A percentile compares a stretch with the other conserved stretches of the same genome.
Evolutionary conservation across 1,284 basidiomycete species (phyloP).

Genomic region (Sparassis latifolia): DNA sequence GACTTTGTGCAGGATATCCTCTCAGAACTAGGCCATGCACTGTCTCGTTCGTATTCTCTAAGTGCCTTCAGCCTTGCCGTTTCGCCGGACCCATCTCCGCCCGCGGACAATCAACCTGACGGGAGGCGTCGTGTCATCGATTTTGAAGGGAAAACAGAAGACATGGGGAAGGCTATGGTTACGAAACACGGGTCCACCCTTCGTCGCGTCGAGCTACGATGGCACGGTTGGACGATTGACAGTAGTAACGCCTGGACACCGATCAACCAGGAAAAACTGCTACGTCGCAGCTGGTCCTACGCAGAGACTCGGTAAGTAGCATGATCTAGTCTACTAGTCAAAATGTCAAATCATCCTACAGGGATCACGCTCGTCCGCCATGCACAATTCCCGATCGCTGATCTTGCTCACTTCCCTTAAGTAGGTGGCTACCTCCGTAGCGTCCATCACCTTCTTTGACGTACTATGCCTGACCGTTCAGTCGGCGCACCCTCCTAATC

Average conservation of each 20-base stretch:
- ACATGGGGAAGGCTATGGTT: constrained; percentile 10
- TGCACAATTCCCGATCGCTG: neutral
- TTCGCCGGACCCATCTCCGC: constrained; percentile 16
- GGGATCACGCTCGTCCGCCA: neutral
- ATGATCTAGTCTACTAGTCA: too few relatives aligned
- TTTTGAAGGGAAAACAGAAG: constrained; percentile 2
- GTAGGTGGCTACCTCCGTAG: neutral
- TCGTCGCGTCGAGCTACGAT: constrained; percentile 18
- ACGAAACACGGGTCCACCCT: constrained; percentile 5
- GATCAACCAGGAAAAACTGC: neutral
- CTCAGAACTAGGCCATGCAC: constrained; percentile 11
- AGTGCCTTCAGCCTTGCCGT: constrained; percentile 13
- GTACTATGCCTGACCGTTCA: too few relatives aligned
- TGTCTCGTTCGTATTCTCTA: constrained; percentile 9
- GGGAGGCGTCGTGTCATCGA: neutral
- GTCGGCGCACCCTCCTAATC: too few relatives aligned
- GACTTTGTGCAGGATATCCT: neutral
- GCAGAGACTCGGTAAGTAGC: neutral
- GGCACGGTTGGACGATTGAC: constrained; percentile 19
- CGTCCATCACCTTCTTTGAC: neutral
- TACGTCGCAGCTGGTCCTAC: constrained; percentile 14
- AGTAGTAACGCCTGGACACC: constrained; percentile 8
- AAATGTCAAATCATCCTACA: neutral
- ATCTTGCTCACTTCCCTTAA: neutral
- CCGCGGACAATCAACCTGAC: neutral